Percentiles rank a stretch among this genome's conserved stretches.
These are phyloP conservation scores for Backusella tuberculispora DNA, from an alignment of 192 early-diverging fungal genomes.

Conservation along the genomic window DNA sequence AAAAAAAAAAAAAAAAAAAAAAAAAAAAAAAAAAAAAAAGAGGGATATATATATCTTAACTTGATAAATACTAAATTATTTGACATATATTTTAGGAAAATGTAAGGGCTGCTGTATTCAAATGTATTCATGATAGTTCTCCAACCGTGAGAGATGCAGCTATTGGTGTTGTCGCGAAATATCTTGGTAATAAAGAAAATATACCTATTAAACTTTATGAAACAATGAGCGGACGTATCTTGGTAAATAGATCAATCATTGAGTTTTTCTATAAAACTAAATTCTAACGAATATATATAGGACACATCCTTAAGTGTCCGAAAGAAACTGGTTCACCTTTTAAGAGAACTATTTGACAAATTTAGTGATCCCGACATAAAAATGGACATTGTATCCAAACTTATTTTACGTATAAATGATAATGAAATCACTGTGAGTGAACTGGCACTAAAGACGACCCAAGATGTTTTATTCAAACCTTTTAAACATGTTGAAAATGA, in stretches of 20 bases:
- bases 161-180: slow-evolving; percentile 86
- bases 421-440: slow-evolving; percentile 64
- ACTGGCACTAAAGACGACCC: slow-evolving; percentile 68
- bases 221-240: slow-evolving; percentile 75
- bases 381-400: slow-evolving; percentile 71
- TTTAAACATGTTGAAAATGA: slow-evolving; percentile 39
- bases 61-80: neutral
- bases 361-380: slow-evolving; percentile 49
- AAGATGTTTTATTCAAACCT: slow-evolving; percentile 73
- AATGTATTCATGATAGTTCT: slow-evolving; percentile 80
- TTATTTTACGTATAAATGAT: slow-evolving; percentile 69
- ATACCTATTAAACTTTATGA: slow-evolving; percentile 80
- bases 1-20: slow-evolving; percentile 20
- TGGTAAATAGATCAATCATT: slow-evolving; percentile 49
- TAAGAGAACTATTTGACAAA: slow-evolving; percentile 73
- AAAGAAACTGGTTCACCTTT: slow-evolving; percentile 81
- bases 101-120: slow-evolving; percentile 72
- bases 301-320: slow-evolving; percentile 90
- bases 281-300: slow-evolving; percentile 32
- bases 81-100: slow-evolving; percentile 39
- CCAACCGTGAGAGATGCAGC: slow-evolving; percentile 89
- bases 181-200: slow-evolving; percentile 66
- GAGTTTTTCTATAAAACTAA: neutral
- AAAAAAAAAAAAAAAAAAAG: no score
- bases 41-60: neutral